These are phyloP conservation scores for Phialophora macrospora DNA, from an alignment of 2,329 filamentous ascomycete genomes.

Conservation along the genomic window DNA sequence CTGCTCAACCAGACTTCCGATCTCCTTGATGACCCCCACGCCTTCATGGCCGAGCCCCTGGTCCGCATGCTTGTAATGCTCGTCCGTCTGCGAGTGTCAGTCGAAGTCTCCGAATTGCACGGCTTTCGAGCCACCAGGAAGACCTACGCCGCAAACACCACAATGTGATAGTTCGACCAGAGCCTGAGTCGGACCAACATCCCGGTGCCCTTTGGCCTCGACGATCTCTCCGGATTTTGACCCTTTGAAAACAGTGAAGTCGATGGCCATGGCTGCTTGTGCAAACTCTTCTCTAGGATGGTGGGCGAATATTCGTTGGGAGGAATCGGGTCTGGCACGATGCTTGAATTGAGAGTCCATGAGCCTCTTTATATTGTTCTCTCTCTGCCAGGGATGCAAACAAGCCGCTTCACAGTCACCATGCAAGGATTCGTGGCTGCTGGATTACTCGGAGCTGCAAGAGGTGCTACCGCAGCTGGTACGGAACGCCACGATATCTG, in stretches of 20 bases:
- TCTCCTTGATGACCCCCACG: conserved; percentile 37
- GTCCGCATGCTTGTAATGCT: conserved; percentile 30
- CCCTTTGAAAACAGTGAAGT: conserved; percentile 37
- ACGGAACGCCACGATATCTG: neutral
- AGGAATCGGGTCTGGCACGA: neutral
- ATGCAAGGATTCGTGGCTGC: neutral
- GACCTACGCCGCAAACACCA: conserved; percentile 32
- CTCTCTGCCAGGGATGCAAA: neutral
- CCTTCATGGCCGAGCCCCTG: conserved; percentile 40
- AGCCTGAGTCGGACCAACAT: conserved; percentile 32
- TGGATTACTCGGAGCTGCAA: no score
- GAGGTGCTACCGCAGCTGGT: no score
- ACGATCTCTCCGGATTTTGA: conserved; percentile 31
- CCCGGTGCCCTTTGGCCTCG: conserved; percentile 28
- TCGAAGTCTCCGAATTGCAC: neutral
- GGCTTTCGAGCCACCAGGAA: neutral
- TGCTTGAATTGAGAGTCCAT: neutral
- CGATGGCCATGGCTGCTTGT: conserved; percentile 26
- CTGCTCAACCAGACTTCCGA: conserved; percentile 32
- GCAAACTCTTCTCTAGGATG: neutral
- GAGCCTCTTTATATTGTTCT: conserved; percentile 2
- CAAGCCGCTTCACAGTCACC: no score
- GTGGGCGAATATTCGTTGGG: neutral
- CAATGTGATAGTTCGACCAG: conserved; percentile 31
- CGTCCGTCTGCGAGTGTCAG: conserved; percentile 28